phyloP scores from a whole-genome alignment of 345 rosid genomes.

The Erodium maritimum region DNA sequence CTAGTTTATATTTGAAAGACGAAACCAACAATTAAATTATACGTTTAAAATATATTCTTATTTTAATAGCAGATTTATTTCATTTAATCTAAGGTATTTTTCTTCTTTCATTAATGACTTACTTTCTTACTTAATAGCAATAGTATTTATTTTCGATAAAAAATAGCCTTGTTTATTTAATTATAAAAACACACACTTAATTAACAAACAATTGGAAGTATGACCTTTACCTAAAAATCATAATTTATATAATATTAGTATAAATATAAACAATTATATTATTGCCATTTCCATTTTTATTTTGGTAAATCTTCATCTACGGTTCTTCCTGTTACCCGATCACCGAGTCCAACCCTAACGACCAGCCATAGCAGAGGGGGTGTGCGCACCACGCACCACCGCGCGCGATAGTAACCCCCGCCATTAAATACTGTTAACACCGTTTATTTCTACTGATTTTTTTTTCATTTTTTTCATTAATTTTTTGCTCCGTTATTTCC shows the following conservation, averaged over 20 bases:
- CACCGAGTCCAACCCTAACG: constrained; percentile 16
- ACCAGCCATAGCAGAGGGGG: not conserved
- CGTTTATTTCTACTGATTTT: constrained; percentile 3
- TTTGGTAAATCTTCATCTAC: not conserved
- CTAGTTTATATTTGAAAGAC: too few species aligned
- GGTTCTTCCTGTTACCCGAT: constrained; percentile 3
- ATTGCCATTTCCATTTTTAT: not conserved
- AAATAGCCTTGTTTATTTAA: too few species aligned
- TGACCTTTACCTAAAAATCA: not conserved
- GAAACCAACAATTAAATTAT: too few species aligned
- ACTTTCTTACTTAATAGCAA: too few species aligned
- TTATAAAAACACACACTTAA: too few species aligned
- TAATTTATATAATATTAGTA: not conserved
- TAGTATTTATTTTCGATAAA: too few species aligned
- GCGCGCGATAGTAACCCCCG: not conserved
- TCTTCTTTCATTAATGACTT: too few species aligned
- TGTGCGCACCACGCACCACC: constrained; percentile 20
- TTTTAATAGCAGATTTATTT: too few species aligned
- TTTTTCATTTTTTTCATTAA: too few species aligned
- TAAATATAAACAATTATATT: too few species aligned
- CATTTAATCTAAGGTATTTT: too few species aligned
- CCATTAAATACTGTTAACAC: not conserved
- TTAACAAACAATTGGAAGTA: not conserved
- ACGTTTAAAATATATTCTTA: too few species aligned
- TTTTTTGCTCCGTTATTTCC: not conserved